These are phyloP conservation scores for Limonomyces culmigenus DNA, from an alignment of 1,284 basidiomycete species.

Conservation along the genomic window DNA sequence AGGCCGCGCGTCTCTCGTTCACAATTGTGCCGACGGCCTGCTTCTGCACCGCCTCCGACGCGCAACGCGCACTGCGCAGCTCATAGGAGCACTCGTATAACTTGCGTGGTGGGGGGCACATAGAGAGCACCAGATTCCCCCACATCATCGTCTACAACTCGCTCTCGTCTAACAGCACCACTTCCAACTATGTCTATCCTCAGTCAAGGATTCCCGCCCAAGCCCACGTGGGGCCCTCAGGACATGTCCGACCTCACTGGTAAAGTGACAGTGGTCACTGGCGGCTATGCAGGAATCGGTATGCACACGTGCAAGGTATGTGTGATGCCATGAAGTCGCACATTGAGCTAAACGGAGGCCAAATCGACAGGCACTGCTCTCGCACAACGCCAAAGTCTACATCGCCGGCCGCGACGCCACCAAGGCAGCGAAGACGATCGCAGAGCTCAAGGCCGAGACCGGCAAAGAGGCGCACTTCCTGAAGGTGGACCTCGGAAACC, in stretches of 20 bases:
- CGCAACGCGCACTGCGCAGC: too few relatives aligned
- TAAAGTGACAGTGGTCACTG: conserved; percentile 1
- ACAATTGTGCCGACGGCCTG: too few relatives aligned
- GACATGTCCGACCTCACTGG: conserved; percentile 2
- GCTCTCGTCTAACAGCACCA: too few relatives aligned
- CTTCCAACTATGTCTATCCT: too few relatives aligned
- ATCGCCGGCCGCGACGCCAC: too few relatives aligned
- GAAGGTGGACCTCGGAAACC: conserved; percentile 38
- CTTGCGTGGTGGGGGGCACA: too few relatives aligned
- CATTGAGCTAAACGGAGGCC: conserved; percentile 1
- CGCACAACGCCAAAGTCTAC: conserved; percentile 48
- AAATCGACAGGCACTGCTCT: conserved; percentile 24
- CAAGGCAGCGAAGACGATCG: too few relatives aligned
- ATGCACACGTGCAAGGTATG: conserved; percentile 10
- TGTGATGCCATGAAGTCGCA: conserved; percentile 2
- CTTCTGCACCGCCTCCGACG: too few relatives aligned
- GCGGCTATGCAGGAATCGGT: conserved; percentile 9
- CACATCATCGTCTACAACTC: too few relatives aligned
- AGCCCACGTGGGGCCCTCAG: conserved; percentile 1
- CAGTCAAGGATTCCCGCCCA: conserved; percentile 1
- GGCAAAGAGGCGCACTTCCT: conserved; percentile 32
- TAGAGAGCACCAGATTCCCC: too few relatives aligned
- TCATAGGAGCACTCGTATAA: too few relatives aligned
- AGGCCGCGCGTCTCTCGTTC: too few relatives aligned
- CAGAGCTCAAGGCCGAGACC: conserved; percentile 24